Base-by-base conservation (phyloP, 768 basidiomycete genomes). In the Auricularia sp. region DNA sequence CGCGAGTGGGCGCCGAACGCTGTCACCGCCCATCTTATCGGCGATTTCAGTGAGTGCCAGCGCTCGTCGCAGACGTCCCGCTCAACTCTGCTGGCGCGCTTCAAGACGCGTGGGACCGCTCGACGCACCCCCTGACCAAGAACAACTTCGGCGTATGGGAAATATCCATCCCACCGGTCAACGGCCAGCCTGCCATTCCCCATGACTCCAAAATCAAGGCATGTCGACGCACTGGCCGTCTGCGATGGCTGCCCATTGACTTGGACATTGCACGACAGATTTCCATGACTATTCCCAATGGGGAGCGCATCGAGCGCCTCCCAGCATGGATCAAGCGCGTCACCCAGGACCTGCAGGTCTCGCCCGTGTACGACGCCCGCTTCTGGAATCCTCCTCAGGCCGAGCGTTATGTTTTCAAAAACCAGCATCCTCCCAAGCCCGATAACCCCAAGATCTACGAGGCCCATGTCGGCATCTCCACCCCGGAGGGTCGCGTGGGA, bases 1-100 rank as follows among this genome's bases (percentile, higher is more conserved):
- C 81, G 91, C 70, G 97, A 99, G 74, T 99, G 97, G 97, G 96
- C 97, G 8, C 95, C 97, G 0, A 91, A 90, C 69, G 95, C 90
- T 18, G 77, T 71, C 56, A 87, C 89, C 70, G 96, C 95, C 3
- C 82, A 78, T 73, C 77, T 99, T 65, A 93, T 93, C 70, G 97
- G 97, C 54, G 96, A 99, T 58, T 99, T 99, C 80, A 99, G 95
- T 98, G 68, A 75, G 93, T 84, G 34, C 39, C 65, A 24, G 51
- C 67, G 29, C 65, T 34, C 24, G 10, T 33, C 56, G 13, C 33
- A 5, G 3, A 54, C 3, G 0, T 6, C 56, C 21, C 5, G 45
- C 29, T 33, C n/a, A n/a, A 36, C 44, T 34, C 65, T 13, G 11
- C 14, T 34, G 2, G n/a, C 36, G 10, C 47, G 8, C 33, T 10